A percentile compares a stretch with the other conserved stretches of the same genome.
Conservation (phyloP, 1,139 yeast genomes). For the Yamadazyma atmosphaerica region DNA sequence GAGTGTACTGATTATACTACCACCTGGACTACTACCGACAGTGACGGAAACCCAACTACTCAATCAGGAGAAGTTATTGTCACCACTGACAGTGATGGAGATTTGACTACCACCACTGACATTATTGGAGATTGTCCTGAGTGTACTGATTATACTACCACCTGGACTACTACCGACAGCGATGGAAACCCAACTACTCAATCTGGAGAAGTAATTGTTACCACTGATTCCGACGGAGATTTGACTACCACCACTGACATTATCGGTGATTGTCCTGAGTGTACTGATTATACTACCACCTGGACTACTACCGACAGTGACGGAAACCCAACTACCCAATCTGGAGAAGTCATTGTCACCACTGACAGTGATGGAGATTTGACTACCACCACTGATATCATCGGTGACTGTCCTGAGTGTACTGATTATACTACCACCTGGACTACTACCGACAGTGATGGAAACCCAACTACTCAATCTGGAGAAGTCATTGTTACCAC, state of each 20-base stretch:
- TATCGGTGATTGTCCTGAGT: not conserved
- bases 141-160: not conserved
- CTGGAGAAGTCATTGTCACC: not conserved
- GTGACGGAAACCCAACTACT: not conserved
- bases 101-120: not conserved
- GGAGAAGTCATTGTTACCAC: slow-evolving; percentile 9
- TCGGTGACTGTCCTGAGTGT: slow-evolving; percentile 7
- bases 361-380: not conserved
- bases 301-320: not conserved
- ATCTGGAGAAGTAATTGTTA: not conserved
- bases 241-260: not conserved
- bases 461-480: slow-evolving; percentile 7
- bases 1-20: not conserved
- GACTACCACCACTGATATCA: not conserved
- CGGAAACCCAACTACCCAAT: not conserved
- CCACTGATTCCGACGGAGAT: not conserved
- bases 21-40: not conserved
- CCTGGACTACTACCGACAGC: not conserved
- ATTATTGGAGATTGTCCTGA: not conserved
- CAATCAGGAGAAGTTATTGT: not conserved
- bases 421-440: slow-evolving; percentile 12
- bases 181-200: not conserved
- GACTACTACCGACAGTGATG: slow-evolving; percentile 10
- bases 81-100: not conserved
- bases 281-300: not conserved